Percentiles rank a stretch among this genome's conserved stretches.
phyloP scores from a whole-genome alignment of 2,329 filamentous ascomycete genomes.

The Fusarium goolgardi region DNA sequence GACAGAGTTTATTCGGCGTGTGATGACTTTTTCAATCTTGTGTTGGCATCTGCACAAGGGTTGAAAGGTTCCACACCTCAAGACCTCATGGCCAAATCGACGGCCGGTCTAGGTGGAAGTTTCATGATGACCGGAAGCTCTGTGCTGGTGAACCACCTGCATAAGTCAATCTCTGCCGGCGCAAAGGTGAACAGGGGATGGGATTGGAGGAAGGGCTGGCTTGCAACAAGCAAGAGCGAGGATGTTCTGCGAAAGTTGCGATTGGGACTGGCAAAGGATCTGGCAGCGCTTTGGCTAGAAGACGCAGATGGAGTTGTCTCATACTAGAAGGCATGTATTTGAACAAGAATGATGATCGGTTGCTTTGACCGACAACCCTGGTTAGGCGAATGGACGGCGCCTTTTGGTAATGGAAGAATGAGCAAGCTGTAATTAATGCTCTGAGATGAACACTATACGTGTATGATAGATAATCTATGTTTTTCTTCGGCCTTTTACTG shows the following conservation, averaged over 20 bases:
- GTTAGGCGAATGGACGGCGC: conserved; percentile 26
- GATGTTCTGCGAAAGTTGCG: conserved; percentile 81
- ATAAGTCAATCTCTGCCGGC: conserved; percentile 68
- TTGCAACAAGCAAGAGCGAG: conserved; percentile 68
- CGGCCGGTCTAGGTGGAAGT: conserved; percentile 65
- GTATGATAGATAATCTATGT: conserved; percentile 3
- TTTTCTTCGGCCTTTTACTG: neutral
- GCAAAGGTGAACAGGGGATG: conserved; percentile 70
- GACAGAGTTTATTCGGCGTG: conserved; percentile 78
- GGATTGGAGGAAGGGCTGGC: conserved; percentile 86
- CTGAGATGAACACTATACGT: neutral
- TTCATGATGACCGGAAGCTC: conserved; percentile 80
- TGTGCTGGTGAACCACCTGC: conserved; percentile 72
- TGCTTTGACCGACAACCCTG: conserved; percentile 22
- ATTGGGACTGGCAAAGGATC: conserved; percentile 77
- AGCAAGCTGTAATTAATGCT: conserved; percentile 14
- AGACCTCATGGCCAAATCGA: conserved; percentile 72
- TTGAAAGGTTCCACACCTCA: conserved; percentile 71
- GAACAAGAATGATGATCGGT: conserved; percentile 26
- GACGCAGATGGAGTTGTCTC: conserved; percentile 69
- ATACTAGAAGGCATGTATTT: conserved; percentile 49
- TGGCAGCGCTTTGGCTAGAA: conserved; percentile 75
- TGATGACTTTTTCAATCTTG: conserved; percentile 81
- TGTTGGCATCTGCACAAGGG: conserved; percentile 76
- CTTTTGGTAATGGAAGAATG: conserved; percentile 39